A percentile compares a stretch with the other conserved stretches of the same genome.
These are phyloP conservation scores for Sporothrix euskadiensis DNA, from an alignment of 2,329 filamentous ascomycete species.

Conservation along the genomic window DNA sequence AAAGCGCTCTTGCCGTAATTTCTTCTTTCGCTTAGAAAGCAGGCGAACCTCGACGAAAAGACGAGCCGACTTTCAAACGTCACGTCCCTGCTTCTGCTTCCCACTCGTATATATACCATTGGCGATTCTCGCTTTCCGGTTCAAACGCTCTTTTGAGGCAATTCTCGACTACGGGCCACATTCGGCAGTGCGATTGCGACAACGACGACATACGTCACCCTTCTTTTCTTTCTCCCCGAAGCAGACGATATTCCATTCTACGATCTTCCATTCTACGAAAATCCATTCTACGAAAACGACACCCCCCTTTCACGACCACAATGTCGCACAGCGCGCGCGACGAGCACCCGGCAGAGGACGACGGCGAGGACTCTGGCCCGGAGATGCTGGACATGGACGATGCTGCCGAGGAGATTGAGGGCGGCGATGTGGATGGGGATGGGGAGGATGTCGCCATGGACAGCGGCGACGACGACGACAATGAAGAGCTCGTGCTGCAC, in stretches of 20 bases:
- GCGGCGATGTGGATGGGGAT: constrained; percentile 60
- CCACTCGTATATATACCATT: background rate
- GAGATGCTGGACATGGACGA: constrained; percentile 77
- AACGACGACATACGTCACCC: background rate
- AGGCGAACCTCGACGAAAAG: background rate
- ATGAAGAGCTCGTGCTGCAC: constrained; percentile 72
- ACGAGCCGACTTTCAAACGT: constrained; percentile 1
- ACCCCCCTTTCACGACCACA: background rate
- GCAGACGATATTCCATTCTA: background rate
- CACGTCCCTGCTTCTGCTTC: background rate
- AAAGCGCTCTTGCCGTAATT: background rate
- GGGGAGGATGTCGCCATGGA: constrained; percentile 50
- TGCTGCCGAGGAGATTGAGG: constrained; percentile 72
- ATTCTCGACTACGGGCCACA: background rate
- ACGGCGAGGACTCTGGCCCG: constrained; percentile 57
- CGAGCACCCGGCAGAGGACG: constrained; percentile 44
- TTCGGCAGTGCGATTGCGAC: background rate
- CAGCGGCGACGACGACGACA: constrained; percentile 33
- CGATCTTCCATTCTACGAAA: background rate
- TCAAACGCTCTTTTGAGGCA: background rate
- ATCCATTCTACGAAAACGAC: constrained; percentile 4
- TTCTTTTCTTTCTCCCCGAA: background rate
- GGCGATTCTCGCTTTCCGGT: background rate
- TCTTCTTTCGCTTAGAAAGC: constrained; percentile 20
- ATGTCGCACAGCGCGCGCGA: constrained; percentile 28